Evolutionary conservation across 805 yeast genomes (phyloP).

Genomic region (Nakazawaea holstii): DNA sequence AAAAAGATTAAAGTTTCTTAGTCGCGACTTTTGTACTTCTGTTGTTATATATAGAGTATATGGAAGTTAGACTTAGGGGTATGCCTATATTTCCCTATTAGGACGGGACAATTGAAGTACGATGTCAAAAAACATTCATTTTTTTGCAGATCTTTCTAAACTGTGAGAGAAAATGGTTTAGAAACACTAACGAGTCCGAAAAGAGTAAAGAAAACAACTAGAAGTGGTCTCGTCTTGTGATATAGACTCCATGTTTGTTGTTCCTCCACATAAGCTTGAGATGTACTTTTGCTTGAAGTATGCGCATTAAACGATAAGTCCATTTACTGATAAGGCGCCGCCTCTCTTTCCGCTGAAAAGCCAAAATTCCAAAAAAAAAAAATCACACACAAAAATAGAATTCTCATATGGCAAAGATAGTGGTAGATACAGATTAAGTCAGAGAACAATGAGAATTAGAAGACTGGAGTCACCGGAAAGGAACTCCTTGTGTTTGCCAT

Average conservation of each 20-base stretch:
- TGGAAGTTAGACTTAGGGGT: background rate
- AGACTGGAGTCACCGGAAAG: conserved; percentile 8
- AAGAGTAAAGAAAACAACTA: no score
- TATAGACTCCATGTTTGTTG: no score
- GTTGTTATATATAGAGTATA: no score
- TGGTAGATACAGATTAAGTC: background rate
- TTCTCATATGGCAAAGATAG: background rate
- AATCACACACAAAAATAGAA: no score
- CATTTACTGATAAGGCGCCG: background rate
- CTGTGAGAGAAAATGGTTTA: background rate
- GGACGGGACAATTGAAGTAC: background rate
- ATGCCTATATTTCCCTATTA: background rate
- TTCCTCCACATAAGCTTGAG: background rate
- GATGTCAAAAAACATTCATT: background rate
- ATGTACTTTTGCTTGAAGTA: background rate
- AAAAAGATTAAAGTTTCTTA: no score
- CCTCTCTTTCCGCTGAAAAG: no score
- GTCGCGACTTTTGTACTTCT: no score
- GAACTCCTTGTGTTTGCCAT: conserved; percentile 6
- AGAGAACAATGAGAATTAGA: background rate
- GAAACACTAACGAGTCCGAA: no score
- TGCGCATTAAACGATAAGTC: background rate
- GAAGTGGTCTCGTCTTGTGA: no score
- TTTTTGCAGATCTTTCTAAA: background rate
- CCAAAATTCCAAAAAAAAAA: background rate